phyloP scores from a whole-genome alignment of 495 filamentous ascomycete genomes.

The Massariosphaeria phaeospora region DNA sequence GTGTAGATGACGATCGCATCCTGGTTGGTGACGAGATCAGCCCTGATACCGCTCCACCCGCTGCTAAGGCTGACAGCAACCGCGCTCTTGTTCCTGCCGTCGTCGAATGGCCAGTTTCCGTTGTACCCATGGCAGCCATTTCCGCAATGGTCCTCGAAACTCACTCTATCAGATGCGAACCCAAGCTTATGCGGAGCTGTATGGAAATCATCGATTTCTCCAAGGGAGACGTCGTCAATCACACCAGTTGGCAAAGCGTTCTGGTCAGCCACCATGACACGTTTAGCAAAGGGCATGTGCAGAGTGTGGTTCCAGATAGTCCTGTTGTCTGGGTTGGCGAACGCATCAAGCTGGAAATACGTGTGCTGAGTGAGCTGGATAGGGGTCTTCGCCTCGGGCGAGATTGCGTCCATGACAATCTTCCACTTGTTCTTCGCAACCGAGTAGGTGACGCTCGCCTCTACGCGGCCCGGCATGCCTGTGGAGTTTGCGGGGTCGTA shows the following conservation, averaged over 20 bases:
- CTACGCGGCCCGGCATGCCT: constrained; percentile 27
- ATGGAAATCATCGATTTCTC: constrained; percentile 30
- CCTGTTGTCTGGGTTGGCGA: constrained; percentile 41
- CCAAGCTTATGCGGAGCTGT: constrained; percentile 26
- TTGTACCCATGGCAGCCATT: constrained; percentile 32
- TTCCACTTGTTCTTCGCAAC: constrained; percentile 48
- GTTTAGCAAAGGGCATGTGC: constrained; percentile 20
- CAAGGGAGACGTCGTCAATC: constrained; percentile 19
- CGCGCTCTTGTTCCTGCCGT: neutral
- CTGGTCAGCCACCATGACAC: constrained; percentile 16
- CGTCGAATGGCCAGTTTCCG: constrained; percentile 19
- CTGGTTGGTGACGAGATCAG: constrained; percentile 30
- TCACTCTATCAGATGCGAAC: constrained; percentile 9
- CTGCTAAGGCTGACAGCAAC: constrained; percentile 23
- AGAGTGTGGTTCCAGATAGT: constrained; percentile 44
- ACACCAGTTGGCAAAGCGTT: constrained; percentile 28
- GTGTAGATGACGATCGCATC: constrained; percentile 29
- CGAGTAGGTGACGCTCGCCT: constrained; percentile 35
- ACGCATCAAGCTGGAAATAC: constrained; percentile 36
- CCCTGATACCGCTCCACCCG: constrained; percentile 30
- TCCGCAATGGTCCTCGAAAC: constrained; percentile 27
- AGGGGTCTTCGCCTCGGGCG: constrained; percentile 47
- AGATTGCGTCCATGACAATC: constrained; percentile 51
- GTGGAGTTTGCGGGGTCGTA: constrained; percentile 25
- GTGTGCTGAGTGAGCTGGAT: constrained; percentile 22